These are phyloP conservation scores for Microcera coccophila DNA, from an alignment of 2,329 filamentous ascomycete genomes.

Conservation along the genomic window DNA sequence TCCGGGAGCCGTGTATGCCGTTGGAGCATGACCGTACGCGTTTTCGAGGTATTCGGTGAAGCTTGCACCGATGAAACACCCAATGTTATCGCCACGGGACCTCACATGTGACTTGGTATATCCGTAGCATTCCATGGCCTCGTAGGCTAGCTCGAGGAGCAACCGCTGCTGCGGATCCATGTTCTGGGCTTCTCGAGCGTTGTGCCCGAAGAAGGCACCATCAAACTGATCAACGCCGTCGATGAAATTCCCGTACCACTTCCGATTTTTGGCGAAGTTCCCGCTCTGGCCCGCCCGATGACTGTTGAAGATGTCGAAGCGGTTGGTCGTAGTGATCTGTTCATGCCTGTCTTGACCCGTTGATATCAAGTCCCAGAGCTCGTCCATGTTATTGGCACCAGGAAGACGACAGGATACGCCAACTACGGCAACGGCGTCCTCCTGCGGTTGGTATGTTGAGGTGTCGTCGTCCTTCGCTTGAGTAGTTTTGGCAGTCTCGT, in stretches of 20 bases:
- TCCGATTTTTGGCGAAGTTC: constrained; percentile 10
- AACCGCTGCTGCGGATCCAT: not conserved
- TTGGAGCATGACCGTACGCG: not conserved
- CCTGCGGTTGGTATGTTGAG: too few species aligned
- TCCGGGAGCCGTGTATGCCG: not conserved
- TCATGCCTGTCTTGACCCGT: constrained; percentile 8
- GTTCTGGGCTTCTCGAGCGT: constrained; percentile 1
- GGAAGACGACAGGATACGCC: constrained; percentile 21
- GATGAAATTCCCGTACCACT: constrained; percentile 19
- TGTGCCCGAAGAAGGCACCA: constrained; percentile 3
- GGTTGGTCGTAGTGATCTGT: too few species aligned
- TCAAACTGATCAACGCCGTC: constrained; percentile 1
- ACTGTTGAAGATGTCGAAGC: constrained; percentile 12
- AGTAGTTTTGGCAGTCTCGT: too few species aligned
- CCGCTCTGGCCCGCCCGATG: constrained; percentile 12
- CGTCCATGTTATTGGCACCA: constrained; percentile 13
- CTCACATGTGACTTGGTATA: too few species aligned
- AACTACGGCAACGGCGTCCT: constrained; percentile 20
- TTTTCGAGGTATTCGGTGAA: not conserved
- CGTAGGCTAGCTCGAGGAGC: not conserved
- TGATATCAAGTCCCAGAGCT: constrained; percentile 22
- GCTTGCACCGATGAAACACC: not conserved
- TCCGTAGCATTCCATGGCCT: not conserved
- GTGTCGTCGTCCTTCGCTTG: too few species aligned
- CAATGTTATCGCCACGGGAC: not conserved